A percentile compares a stretch with the other conserved stretches of the same genome.
Evolutionary conservation across 2,329 filamentous ascomycete genomes (phyloP).

Genomic region (Fusarium tupiense): DNA sequence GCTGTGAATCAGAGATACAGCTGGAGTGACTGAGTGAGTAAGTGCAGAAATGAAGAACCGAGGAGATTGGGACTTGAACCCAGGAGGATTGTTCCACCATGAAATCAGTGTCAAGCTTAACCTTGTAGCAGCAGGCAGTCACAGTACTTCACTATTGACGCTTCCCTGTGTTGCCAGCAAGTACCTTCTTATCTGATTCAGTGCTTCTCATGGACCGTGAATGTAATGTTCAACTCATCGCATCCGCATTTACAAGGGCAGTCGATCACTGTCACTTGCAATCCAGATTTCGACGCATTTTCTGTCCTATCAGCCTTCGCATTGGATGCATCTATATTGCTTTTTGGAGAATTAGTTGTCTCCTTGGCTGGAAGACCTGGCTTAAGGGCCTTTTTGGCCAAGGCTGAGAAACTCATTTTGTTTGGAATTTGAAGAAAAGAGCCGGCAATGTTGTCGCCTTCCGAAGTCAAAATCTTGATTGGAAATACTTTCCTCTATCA

Average conservation of each 20-base stretch:
- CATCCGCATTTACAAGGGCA: neutral
- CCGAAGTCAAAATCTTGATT: accelerated
- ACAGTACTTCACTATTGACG: no score
- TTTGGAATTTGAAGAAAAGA: neutral
- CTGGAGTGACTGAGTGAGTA: no score
- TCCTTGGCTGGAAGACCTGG: neutral
- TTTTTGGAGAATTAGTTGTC: accelerated
- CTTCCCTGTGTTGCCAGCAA: accelerated
- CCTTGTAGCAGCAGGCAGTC: no score
- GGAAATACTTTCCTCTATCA: accelerated
- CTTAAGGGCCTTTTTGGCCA: no score
- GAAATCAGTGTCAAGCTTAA: neutral
- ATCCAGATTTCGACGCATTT: accelerated
- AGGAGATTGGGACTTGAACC: neutral
- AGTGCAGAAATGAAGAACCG: neutral
- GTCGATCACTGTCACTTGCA: accelerated
- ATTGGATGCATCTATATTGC: accelerated
- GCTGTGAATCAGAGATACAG: no score
- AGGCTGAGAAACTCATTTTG: neutral
- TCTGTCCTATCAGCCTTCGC: accelerated
- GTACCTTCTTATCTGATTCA: no score
- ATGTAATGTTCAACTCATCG: neutral
- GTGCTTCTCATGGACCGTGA: neutral
- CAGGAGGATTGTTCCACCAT: slow-evolving; percentile 2
- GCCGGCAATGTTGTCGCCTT: accelerated